Evolutionary conservation across 257 asterid genomes (phyloP), one percentile per base, ranked within the genome.

Genomic region (Primulina eburnea): DNA sequence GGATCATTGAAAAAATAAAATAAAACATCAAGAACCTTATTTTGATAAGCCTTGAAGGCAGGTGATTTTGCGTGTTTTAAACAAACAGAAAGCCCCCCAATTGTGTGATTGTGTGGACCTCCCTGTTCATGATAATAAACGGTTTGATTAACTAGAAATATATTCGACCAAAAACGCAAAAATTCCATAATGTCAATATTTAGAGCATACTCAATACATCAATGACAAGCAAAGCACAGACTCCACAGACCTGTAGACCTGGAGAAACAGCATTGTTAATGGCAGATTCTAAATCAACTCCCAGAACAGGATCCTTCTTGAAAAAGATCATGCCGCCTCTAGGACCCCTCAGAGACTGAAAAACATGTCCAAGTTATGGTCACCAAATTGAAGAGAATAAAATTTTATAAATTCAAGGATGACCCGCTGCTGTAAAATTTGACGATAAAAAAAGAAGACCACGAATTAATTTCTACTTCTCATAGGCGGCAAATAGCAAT

Each of bases 241-340:
- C 24, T 26, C 24, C 33, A 52, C 84, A 59, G 62, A 94, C 99
- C 97, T 91, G 99, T 72, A 89, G 80, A 70, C 97, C 97, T 1
- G 97, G 97, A 37, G 91, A 89, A 59, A 89, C 97, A 53, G 99
- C 96, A 76, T 89, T 89, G 53, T 94, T 94, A 64, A 94, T 85
- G 60, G 95, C 92, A 62, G 97, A 53, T 81, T 94, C 97, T 68
- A 94, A 78, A 72, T 91, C 93, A 63, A 89, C 82, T 35, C 96
- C 97, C 21, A 86, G 81, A 79, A 91, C 81, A 59, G 97, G 95
- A 58, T 89, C 95, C 82, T 88, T 91, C 87, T 76, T 89, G 93
- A 91, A 94, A 77, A 94, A 94, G 73, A 94, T 94, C 97, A 94
- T 91, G 79, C 97, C 96, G 21, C 97, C 99, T 79, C 99, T 86